These are phyloP conservation scores for Starmerella geochares DNA, from an alignment of 805 yeast species.

Conservation along the genomic window DNA sequence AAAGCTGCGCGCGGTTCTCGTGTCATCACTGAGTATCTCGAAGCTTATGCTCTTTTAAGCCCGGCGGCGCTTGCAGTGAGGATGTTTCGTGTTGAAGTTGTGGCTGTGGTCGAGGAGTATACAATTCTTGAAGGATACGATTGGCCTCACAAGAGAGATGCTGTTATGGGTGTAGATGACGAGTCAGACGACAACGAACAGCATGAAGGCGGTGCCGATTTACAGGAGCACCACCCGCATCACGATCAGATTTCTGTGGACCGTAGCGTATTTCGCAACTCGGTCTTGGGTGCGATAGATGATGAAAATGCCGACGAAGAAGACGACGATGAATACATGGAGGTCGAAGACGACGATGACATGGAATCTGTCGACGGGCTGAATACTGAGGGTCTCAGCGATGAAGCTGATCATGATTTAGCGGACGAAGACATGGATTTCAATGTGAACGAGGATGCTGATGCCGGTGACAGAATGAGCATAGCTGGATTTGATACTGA, in stretches of 20 bases:
- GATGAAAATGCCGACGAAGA: constrained; percentile 32
- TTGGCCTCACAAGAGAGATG: background rate
- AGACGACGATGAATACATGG: constrained; percentile 30
- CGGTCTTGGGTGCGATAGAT: constrained; percentile 62
- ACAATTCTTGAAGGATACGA: background rate
- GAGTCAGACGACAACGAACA: constrained; percentile 7
- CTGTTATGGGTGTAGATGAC: background rate
- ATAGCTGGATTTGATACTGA: background rate
- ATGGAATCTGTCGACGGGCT: constrained; percentile 22
- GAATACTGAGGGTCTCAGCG: too few species aligned
- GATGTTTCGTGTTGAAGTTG: background rate
- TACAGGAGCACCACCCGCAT: background rate
- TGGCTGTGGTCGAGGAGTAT: background rate
- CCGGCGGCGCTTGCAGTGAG: background rate
- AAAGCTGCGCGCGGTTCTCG: background rate
- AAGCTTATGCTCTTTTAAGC: background rate
- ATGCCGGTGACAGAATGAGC: constrained; percentile 24
- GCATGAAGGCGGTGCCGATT: background rate
- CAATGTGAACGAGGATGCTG: constrained; percentile 20
- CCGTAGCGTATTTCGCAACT: constrained; percentile 59
- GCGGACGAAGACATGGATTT: constrained; percentile 26
- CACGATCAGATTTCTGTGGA: constrained; percentile 4
- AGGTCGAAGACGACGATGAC: constrained; percentile 25
- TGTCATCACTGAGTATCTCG: background rate
- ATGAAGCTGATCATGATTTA: too few species aligned